Evolutionary conservation across 805 yeast genomes (phyloP).

Genomic region (Wickerhamomyces kurtzmanii): DNA sequence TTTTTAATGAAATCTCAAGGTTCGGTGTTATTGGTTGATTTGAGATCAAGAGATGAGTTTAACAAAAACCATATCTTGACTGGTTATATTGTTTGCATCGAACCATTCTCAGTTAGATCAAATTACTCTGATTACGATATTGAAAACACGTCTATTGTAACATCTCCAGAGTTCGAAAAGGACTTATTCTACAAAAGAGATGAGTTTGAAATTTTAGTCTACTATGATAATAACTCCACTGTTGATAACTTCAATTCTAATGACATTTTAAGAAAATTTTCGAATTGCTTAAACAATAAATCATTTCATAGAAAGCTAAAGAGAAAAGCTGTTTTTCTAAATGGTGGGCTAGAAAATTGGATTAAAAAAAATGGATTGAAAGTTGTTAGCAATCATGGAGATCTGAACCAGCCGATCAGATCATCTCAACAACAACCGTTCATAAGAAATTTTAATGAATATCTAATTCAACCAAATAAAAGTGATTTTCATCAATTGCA

Average conservation of each 20-base stretch:
- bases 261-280: slow-evolving; percentile 5
- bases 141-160: slow-evolving; percentile 47
- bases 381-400: slow-evolving; percentile 11
- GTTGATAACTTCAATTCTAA: slow-evolving; percentile 1
- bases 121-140: slow-evolving; percentile 53
- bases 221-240: slow-evolving; percentile 25
- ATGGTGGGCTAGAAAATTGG: slow-evolving; percentile 50
- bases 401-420: slow-evolving; percentile 3
- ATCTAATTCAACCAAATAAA: slow-evolving; percentile 9
- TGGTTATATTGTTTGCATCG: slow-evolving; percentile 58
- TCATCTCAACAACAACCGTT: slow-evolving; percentile 5
- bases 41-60: slow-evolving; percentile 52
- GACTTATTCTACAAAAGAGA: slow-evolving; percentile 41
- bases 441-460: slow-evolving; percentile 10
- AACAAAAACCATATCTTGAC: slow-evolving; percentile 54
- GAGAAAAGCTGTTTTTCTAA: slow-evolving; percentile 33
- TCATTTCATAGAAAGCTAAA: slow-evolving; percentile 25
- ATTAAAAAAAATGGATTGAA: slow-evolving; percentile 10
- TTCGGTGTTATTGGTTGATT: slow-evolving; percentile 56
- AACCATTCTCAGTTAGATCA: slow-evolving; percentile 50
- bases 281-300: slow-evolving; percentile 22
- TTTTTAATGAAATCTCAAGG: slow-evolving; percentile 6
- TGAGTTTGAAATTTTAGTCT: slow-evolving; percentile 50
- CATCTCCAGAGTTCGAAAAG: slow-evolving; percentile 48
- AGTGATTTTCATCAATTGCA: slow-evolving; percentile 9